These are phyloP conservation scores for Pythium dissotocum DNA, from an alignment of 352 stramenopile genomes.

Conservation along the genomic window DNA sequence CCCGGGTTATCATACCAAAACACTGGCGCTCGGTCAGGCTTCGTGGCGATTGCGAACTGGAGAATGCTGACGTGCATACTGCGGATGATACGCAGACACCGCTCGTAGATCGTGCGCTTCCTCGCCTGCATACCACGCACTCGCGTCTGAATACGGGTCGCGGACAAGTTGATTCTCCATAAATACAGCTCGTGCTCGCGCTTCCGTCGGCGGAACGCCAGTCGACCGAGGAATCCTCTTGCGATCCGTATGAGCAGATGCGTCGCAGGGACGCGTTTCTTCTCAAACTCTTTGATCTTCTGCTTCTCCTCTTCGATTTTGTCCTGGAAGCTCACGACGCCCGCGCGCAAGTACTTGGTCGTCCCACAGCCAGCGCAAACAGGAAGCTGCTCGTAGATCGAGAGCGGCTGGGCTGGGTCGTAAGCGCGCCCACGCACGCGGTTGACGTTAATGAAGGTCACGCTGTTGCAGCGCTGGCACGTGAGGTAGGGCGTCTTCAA, in stretches of 20 bases:
- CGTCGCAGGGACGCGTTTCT: conserved; percentile 47
- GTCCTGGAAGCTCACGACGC: conserved; percentile 75
- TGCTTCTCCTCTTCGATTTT: conserved; percentile 69
- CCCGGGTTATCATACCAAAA: conserved; percentile 78
- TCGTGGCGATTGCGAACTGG: conserved; percentile 34
- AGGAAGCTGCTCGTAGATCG: conserved; percentile 55
- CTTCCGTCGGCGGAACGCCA: conserved; percentile 50
- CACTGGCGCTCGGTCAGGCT: conserved; percentile 45
- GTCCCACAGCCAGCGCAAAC: conserved; percentile 64
- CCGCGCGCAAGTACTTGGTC: conserved; percentile 67
- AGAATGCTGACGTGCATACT: conserved; percentile 59
- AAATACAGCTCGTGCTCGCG: conserved; percentile 51
- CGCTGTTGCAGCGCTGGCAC: conserved; percentile 75
- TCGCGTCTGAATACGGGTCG: conserved; percentile 58
- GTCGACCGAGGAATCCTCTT: conserved; percentile 56
- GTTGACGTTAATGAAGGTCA: conserved; percentile 72
- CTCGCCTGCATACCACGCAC: conserved; percentile 65
- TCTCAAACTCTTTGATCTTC: conserved; percentile 67
- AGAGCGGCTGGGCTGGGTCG: conserved; percentile 12
- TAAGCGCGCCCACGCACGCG: conserved; percentile 36
- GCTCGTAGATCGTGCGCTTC: conserved; percentile 56
- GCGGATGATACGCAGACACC: conserved; percentile 61
- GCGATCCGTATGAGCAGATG: conserved; percentile 64
- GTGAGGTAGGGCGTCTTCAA: conserved; percentile 75
- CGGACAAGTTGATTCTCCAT: conserved; percentile 48